These are phyloP conservation scores for Xylaria bambusicola DNA, from an alignment of 495 filamentous ascomycete genomes.

Conservation along the genomic window DNA sequence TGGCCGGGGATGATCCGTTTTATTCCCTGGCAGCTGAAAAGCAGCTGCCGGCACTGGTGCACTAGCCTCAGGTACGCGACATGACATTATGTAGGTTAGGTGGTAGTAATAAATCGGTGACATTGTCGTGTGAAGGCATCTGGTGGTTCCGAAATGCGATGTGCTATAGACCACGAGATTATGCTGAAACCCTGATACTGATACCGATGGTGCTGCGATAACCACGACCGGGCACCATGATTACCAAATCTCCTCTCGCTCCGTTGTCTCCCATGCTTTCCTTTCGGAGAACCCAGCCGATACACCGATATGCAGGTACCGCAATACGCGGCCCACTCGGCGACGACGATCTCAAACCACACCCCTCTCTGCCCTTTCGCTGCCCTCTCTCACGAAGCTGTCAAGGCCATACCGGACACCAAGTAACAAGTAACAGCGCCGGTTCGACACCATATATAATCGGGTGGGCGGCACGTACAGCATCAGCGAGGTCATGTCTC, in stretches of 20 bases:
- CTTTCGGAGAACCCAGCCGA: slow-evolving; percentile 36
- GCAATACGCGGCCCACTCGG: slow-evolving; percentile 28
- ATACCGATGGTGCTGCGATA: too few species aligned
- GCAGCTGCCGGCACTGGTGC: neutral
- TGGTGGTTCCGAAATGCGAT: slow-evolving; percentile 7
- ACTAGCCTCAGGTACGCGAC: neutral
- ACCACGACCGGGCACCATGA: neutral
- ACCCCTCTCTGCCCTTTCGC: slow-evolving; percentile 3
- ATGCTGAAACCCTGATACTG: slow-evolving; percentile 4
- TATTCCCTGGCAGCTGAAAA: slow-evolving; percentile 1
- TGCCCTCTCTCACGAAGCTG: neutral
- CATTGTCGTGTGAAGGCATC: neutral
- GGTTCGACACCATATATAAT: too few species aligned
- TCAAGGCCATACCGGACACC: too few species aligned
- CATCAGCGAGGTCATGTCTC: too few species aligned
- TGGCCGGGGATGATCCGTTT: slow-evolving; percentile 6
- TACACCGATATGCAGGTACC: slow-evolving; percentile 41
- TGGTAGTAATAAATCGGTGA: neutral
- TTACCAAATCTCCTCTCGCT: slow-evolving; percentile 2
- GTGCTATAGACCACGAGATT: slow-evolving; percentile 9
- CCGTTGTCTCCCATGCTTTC: slow-evolving; percentile 21
- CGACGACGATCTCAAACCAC: slow-evolving; percentile 18
- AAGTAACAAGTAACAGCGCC: too few species aligned
- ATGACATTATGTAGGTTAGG: neutral
- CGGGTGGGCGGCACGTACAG: too few species aligned